A percentile compares a stretch with the other conserved stretches of the same genome.
These are phyloP conservation scores for Flueggea neowawraea DNA, from an alignment of 441 rosid genomes.

Conservation along the genomic window DNA sequence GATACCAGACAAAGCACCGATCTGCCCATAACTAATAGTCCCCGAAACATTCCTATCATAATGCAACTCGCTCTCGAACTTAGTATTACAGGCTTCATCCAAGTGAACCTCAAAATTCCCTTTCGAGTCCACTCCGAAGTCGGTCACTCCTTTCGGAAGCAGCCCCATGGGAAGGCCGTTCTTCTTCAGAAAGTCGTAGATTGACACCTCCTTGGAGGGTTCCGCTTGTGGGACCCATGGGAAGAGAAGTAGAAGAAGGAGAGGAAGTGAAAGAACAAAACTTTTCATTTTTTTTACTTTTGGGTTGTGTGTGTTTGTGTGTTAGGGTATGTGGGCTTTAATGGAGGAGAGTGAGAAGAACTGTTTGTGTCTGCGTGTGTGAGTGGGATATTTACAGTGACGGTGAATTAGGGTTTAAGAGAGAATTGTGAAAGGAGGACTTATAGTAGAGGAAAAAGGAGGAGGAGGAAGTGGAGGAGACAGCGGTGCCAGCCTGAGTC, in stretches of 20 bases:
- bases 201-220: conserved; percentile 21
- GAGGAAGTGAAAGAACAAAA: conserved; percentile 6
- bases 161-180: conserved; percentile 85
- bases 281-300: neutral
- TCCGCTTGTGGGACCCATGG: neutral
- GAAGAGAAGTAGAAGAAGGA: neutral
- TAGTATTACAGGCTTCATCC: conserved; percentile 81
- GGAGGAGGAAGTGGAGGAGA: conserved; percentile 20
- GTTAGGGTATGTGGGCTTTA: neutral
- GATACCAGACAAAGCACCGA: conserved; percentile 62
- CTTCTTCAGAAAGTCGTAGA: conserved; percentile 51
- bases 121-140: conserved; percentile 39
- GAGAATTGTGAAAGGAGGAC: neutral
- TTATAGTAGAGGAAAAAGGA: neutral
- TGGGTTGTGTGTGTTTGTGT: neutral
- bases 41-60: conserved; percentile 83
- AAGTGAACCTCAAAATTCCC: conserved; percentile 71
- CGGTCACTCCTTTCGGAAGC: conserved; percentile 73
- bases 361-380: too few relatives aligned
- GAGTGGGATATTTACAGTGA: neutral
- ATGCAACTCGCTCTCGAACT: conserved; percentile 81
- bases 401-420: conserved; percentile 44
- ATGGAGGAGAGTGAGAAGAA: neutral
- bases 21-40: conserved; percentile 43
- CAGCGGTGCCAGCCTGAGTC: conserved; percentile 65